A percentile compares a stretch with the other conserved stretches of the same genome.
phyloP scores from a whole-genome alignment of 192 early-diverging fungal genomes.

The Backusella mclennaniae region DNA sequence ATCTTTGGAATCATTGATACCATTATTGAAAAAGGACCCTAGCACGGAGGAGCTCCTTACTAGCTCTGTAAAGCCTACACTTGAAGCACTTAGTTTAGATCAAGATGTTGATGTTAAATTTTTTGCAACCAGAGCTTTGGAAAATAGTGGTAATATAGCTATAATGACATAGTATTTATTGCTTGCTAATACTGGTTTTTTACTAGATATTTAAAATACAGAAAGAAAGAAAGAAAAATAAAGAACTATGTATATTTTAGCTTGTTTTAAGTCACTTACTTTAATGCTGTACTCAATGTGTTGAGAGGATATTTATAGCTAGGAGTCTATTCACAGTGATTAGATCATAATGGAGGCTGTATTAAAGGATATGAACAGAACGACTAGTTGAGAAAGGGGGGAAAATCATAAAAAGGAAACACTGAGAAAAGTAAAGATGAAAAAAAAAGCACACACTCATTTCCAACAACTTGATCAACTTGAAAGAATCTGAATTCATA shows the following conservation, averaged over 20 bases:
- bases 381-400: neutral
- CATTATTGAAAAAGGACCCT: constrained; percentile 64
- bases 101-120: constrained; percentile 92
- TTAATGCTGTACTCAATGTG: neutral
- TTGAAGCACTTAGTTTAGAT: constrained; percentile 85
- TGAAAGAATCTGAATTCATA: neutral
- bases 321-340: neutral
- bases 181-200: neutral
- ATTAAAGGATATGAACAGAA: neutral
- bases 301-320: neutral
- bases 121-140: constrained; percentile 81
- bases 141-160: constrained; percentile 29
- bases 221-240: neutral
- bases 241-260: constrained; percentile 1
- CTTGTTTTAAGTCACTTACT: neutral
- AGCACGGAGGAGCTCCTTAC: constrained; percentile 61
- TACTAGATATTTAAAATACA: neutral
- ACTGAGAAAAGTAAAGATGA: too few relatives aligned
- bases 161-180: neutral
- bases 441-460: neutral
- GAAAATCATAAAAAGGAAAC: neutral
- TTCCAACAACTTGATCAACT: neutral
- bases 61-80: constrained; percentile 75
- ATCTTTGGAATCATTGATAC: constrained; percentile 82
- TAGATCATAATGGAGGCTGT: neutral